phyloP scores from a whole-genome alignment of 306 rosid genomes.

The Cucurbita argyrosperma region DNA sequence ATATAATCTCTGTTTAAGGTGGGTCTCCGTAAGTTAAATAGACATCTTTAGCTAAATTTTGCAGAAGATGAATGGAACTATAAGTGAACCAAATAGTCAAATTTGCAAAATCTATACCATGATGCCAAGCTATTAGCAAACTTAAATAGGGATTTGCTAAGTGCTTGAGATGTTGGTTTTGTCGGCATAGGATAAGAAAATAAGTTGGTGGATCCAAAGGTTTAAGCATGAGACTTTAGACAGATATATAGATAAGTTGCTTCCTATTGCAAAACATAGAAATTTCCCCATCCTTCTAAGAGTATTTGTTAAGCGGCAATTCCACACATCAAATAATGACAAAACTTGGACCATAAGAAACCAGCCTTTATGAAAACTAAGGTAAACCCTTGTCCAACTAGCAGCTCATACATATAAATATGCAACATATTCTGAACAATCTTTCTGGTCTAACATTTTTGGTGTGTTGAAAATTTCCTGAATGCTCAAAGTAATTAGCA shows the following conservation, averaged over 20 bases:
- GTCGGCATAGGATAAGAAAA: no score
- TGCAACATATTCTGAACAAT: background rate
- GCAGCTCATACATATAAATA: background rate
- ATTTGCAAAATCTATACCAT: no score
- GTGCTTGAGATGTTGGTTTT: no score
- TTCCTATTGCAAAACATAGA: background rate
- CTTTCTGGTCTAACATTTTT: background rate
- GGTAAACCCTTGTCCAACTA: background rate
- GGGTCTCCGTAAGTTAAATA: no score
- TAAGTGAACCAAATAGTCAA: no score
- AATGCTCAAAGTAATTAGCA: background rate
- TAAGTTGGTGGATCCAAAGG: no score
- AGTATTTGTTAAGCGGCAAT: background rate
- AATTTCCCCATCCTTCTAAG: background rate
- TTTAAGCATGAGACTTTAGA: no score
- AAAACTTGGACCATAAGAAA: background rate
- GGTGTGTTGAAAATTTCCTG: background rate
- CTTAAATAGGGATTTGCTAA: no score
- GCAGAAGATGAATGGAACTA: no score
- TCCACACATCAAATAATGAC: background rate
- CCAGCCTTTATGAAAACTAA: background rate
- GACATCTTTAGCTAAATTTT: no score
- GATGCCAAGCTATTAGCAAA: no score
- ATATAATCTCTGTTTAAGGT: no score
- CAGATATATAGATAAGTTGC: background rate